Base-by-base conservation (phyloP, 768 basidiomycete species). In the Suillus bovinus region DNA sequence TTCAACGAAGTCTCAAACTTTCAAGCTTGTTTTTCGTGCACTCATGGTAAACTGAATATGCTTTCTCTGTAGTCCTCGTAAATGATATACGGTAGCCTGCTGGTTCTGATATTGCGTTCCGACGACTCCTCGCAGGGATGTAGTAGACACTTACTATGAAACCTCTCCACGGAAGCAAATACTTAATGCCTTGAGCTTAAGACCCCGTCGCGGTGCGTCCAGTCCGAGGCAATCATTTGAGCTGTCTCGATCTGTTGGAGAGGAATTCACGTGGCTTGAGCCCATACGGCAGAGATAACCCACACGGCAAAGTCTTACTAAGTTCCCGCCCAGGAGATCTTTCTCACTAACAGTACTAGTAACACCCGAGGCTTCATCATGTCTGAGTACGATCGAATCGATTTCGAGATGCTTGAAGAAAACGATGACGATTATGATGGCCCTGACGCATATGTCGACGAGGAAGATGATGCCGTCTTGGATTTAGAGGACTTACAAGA, bases 371-470 rank as follows among this genome's bases (percentile, higher is more conserved):
- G n/a, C n/a, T n/a, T n/a, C 27, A 36, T 66, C n/a, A 64, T 74
- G 72, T 50, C 66, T 20, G 57, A 61, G 14, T 67, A 69, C 66
- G 67, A 71, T 14, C 65, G 67, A 29, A 11, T 58, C 33, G 60
- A 69, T 44, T 62, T 64, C 47, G 64, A 67, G 58, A 53, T 66
- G 56, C 57, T 61, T 39, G 71, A 69, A n/a, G 64, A 59, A 31
- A 78, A 77, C 36, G 76, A 74, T 8, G 75, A 73, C 36, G 74
- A 61, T 20, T 75, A 69, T 44, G 68, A 73, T 1, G 75, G 76
- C n/a, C 75, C 74, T 8, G 75, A 77, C 46, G 77, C 69, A 49
- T 72, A 72, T 52, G 62, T 74, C 22, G 77, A 77, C 10, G 55
- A 29, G 11, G 75, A 69, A 42, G 74, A 74, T 36, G 73, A 79